These are phyloP conservation scores for Diospyros kaki DNA, from an alignment of 148 eudicot species.

Conservation along the genomic window DNA sequence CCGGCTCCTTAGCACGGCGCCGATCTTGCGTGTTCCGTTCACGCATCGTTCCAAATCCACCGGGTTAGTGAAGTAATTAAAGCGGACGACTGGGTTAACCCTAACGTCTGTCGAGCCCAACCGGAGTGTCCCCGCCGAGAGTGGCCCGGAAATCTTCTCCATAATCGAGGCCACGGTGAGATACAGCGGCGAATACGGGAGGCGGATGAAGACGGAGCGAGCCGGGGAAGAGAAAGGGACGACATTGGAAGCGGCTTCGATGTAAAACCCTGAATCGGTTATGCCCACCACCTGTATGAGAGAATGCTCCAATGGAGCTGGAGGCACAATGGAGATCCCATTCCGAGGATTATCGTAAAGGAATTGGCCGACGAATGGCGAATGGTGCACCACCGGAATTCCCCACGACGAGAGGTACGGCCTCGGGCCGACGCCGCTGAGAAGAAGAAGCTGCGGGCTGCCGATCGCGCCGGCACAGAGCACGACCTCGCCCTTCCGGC, in stretches of 20 bases:
- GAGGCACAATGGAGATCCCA: conserved; percentile 69
- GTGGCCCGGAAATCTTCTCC: conserved; percentile 62
- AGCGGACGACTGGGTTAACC: conserved; percentile 52
- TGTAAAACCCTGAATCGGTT: conserved; percentile 52
- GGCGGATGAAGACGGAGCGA: conserved; percentile 37
- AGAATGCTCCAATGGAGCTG: conserved; percentile 63
- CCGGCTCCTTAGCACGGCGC: conserved; percentile 49
- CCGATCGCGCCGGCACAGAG: conserved; percentile 87
- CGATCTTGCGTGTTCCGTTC: conserved; percentile 64
- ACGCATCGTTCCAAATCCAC: conserved; percentile 62
- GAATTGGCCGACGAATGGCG: conserved; percentile 66
- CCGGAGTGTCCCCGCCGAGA: conserved; percentile 56
- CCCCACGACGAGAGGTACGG: conserved; percentile 89
- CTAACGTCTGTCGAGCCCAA: conserved; percentile 61
- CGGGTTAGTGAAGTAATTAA: conserved; percentile 75
- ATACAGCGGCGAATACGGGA: conserved; percentile 41
- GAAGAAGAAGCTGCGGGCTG: conserved; percentile 77
- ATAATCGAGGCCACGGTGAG: conserved; percentile 67
- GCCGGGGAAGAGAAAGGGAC: conserved; percentile 51
- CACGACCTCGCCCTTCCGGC: conserved; percentile 59
- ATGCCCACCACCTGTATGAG: conserved; percentile 78
- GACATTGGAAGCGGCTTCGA: conserved; percentile 69
- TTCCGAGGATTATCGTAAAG: conserved; percentile 51
- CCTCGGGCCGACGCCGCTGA: conserved; percentile 84
- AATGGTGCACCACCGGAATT: conserved; percentile 71